Conservation (phyloP, 306 rosid genomes). For the Vachellia pachyceras region DNA sequence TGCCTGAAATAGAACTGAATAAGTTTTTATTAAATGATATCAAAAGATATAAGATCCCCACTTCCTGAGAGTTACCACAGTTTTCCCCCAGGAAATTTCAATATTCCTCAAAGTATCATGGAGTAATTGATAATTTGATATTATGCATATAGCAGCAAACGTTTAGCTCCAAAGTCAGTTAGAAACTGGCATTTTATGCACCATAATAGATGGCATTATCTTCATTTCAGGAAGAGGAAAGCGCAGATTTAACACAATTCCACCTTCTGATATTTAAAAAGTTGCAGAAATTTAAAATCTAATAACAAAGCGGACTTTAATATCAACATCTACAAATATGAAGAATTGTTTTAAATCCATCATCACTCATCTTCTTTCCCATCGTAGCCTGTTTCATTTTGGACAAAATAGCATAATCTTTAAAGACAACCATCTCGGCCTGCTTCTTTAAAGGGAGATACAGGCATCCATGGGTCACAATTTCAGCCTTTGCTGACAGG, state of each 20-base stretch:
- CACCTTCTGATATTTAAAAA: neutral
- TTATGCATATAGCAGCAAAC: neutral
- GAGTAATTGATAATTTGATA: neutral
- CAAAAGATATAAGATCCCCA: constrained; percentile 19
- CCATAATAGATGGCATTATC: neutral
- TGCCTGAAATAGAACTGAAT: constrained; percentile 21
- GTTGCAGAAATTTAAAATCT: neutral
- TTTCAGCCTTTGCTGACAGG: neutral
- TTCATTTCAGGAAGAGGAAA: constrained; percentile 21
- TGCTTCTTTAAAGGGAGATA: neutral
- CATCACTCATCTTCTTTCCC: constrained; percentile 42
- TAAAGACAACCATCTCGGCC: neutral
- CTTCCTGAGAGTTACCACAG: constrained; percentile 6
- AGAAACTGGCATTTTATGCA: constrained; percentile 30
- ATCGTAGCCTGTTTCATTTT: constrained; percentile 46
- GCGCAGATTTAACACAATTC: constrained; percentile 8
- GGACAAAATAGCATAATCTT: constrained; percentile 28
- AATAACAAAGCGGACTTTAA: constrained; percentile 30
- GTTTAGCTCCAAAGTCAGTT: neutral
- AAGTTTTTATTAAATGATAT: constrained; percentile 27
- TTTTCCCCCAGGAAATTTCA: neutral
- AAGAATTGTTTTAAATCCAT: constrained; percentile 45
- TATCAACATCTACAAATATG: constrained; percentile 10
- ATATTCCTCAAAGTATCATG: constrained; percentile 7
- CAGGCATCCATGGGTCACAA: neutral